Evolutionary conservation across 192 early-diverging fungal species (phyloP).

Genomic region (Oehlia diaphana): DNA sequence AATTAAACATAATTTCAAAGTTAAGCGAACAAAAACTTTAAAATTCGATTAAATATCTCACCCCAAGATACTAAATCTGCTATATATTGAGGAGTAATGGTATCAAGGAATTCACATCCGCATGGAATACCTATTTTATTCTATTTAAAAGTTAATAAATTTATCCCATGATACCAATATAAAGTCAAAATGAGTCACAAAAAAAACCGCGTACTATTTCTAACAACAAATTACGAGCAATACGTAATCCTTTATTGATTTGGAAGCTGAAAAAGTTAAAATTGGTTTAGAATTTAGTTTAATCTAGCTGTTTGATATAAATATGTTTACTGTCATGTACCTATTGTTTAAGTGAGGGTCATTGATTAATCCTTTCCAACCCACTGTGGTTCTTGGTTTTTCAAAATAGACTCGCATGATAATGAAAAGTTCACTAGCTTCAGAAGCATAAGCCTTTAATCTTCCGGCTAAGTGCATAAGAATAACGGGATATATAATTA

Average conservation of each 20-base stretch:
- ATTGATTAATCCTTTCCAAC: slow-evolving; percentile 95
- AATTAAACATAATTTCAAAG: not conserved
- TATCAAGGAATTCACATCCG: slow-evolving; percentile 78
- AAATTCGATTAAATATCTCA: not conserved
- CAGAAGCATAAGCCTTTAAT: slow-evolving; percentile 60
- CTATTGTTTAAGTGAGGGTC: slow-evolving; percentile 72
- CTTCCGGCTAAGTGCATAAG: slow-evolving; percentile 42
- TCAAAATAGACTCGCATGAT: slow-evolving; percentile 89
- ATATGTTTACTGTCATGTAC: slow-evolving; percentile 19
- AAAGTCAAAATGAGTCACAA: not conserved
- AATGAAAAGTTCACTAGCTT: slow-evolving; percentile 61
- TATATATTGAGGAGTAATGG: slow-evolving; percentile 80
- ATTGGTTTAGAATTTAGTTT: not conserved
- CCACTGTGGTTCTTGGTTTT: slow-evolving; percentile 81
- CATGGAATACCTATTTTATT: slow-evolving; percentile 73
- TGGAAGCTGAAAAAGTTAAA: slow-evolving; percentile 49
- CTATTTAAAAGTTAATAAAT: slow-evolving; percentile 31
- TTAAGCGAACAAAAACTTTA: not conserved
- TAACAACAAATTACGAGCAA: slow-evolving; percentile 68
- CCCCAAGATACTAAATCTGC: slow-evolving; percentile 78
- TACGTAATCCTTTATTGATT: slow-evolving; percentile 82
- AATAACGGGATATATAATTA: not conserved
- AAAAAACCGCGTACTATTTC: slow-evolving; percentile 52
- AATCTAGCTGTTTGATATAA: not conserved
- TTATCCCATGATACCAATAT: not conserved